Evolutionary conservation across 2,329 filamentous ascomycete genomes (phyloP).

Genomic region (Neobulgaria alba): DNA sequence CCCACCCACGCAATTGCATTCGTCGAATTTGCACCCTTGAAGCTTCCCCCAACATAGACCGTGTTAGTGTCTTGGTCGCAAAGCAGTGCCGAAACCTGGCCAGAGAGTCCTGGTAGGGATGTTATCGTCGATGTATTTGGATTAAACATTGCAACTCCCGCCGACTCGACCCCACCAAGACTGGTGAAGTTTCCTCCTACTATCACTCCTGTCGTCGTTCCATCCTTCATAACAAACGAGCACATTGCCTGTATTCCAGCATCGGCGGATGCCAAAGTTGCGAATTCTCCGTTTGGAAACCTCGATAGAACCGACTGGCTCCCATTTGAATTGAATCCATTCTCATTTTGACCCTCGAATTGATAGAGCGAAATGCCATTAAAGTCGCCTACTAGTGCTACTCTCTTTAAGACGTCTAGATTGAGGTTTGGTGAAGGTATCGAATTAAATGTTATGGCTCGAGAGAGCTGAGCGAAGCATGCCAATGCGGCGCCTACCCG

Average conservation of each 20-base stretch:
- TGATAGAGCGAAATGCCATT: conserved; percentile 84
- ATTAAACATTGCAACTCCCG: conserved; percentile 75
- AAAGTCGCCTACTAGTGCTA: conserved; percentile 84
- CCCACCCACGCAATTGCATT: conserved; percentile 81
- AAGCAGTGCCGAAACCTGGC: conserved; percentile 71
- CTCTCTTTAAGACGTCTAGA: conserved; percentile 59
- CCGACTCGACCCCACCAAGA: conserved; percentile 65
- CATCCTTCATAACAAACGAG: conserved; percentile 58
- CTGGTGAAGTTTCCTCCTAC: conserved; percentile 95
- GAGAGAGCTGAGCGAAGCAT: conserved; percentile 33
- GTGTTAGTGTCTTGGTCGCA: conserved; percentile 70
- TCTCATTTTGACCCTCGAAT: conserved; percentile 70
- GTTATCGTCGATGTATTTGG: conserved; percentile 61
- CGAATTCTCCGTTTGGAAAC: conserved; percentile 78
- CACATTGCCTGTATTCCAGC: conserved; percentile 87
- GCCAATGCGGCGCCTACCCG: conserved; percentile 34
- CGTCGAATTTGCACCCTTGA: conserved; percentile 69
- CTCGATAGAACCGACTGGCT: conserved; percentile 72
- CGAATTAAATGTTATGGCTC: conserved; percentile 49
- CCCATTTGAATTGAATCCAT: conserved; percentile 60
- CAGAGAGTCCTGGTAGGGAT: conserved; percentile 71
- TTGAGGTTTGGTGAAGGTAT: conserved; percentile 60
- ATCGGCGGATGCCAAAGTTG: conserved; percentile 66
- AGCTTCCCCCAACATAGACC: conserved; percentile 89
- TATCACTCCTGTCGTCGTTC: conserved; percentile 63